A percentile compares a stretch with the other conserved stretches of the same genome.
Conservation (phyloP, 306 rosid genomes). For the Prunus mume region DNA sequence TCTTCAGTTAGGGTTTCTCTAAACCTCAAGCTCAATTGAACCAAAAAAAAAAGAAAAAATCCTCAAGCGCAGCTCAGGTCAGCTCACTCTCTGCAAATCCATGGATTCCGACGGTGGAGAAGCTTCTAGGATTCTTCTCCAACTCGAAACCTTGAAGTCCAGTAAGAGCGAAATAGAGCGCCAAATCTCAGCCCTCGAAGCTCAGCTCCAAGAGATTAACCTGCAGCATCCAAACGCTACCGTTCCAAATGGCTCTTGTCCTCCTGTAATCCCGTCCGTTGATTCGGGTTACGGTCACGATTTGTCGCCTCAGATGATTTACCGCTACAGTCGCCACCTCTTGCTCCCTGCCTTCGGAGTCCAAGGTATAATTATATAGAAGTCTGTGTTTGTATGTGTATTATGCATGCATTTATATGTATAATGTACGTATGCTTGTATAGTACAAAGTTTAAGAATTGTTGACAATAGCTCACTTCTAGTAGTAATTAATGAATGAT, state of each 20-base stretch:
- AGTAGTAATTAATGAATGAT: not conserved
- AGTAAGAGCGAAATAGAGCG: conserved; percentile 48
- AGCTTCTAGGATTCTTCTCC: conserved; percentile 46
- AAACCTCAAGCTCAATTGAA: not conserved
- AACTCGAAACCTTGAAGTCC: conserved; percentile 53
- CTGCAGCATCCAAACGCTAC: conserved; percentile 33
- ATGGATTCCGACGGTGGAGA: conserved; percentile 42
- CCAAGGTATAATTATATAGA: conserved; percentile 44
- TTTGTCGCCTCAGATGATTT: conserved; percentile 61
- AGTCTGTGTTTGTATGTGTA: not conserved
- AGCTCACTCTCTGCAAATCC: not conserved
- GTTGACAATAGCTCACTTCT: not conserved
- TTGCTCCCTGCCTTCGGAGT: conserved; percentile 90
- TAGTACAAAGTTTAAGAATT: not conserved
- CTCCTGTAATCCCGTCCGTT: conserved; percentile 24
- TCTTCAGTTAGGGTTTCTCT: conserved; percentile 18
- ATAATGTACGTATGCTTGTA: not conserved
- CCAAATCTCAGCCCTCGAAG: conserved; percentile 63
- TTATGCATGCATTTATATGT: not conserved
- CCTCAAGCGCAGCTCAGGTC: not conserved
- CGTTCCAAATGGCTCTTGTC: conserved; percentile 33
- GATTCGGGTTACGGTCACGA: conserved; percentile 32
- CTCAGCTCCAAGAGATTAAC: conserved; percentile 45
- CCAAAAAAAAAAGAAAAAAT: not conserved
- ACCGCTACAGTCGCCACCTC: conserved; percentile 95